Base-by-base conservation (phyloP, 768 basidiomycete genomes). In the Tricholoma sp. region DNA sequence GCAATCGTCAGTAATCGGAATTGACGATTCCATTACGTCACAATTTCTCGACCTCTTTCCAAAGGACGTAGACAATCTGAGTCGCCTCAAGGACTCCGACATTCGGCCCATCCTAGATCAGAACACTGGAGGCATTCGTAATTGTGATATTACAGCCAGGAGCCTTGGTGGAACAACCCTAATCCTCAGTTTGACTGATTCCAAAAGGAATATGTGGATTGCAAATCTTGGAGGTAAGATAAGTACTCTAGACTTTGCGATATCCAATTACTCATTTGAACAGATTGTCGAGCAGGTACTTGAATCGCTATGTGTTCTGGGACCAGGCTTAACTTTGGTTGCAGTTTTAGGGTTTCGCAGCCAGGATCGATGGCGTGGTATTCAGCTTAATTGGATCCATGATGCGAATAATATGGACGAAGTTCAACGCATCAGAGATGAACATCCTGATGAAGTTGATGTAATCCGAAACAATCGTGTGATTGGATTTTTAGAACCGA, bases 81-180 rank as follows among this genome's bases (percentile, higher is more conserved):
- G 56, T 41, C 50, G 56, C 37, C 52, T 65, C 49, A 31, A 60
- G 8, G 31, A 55, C 12, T 24, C 47, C 1, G 35, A 54, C 18
- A 47, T 46, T 8, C 46, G n/a, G 3, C 19, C 27, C 2, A 18
- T 45, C 34, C 18, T 60, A 5, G 41, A 19, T 18, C 18, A 43
- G 16, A 43, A 43, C 10, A 43, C 41, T 1, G 41, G 18, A 43
- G 18, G n/a, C 39, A 16, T n/a, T 4, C 27, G 21, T 19, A 61
- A 50, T 49, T 29, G 45, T 35, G 52, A 57, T 6, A 57, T 58
- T 5, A 59, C 62, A n/a, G 51, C 59, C 27, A 62, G 64, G 52
- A 79, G 79, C 58, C 75, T 84, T 64, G 78, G 82, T 46, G 83
- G 83, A 19, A 76, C 77, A 0, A 85, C 83, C 0, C 74, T 79